Evolutionary conservation across 306 rosid species (phyloP).

Genomic region (Cucurbita moschata): DNA sequence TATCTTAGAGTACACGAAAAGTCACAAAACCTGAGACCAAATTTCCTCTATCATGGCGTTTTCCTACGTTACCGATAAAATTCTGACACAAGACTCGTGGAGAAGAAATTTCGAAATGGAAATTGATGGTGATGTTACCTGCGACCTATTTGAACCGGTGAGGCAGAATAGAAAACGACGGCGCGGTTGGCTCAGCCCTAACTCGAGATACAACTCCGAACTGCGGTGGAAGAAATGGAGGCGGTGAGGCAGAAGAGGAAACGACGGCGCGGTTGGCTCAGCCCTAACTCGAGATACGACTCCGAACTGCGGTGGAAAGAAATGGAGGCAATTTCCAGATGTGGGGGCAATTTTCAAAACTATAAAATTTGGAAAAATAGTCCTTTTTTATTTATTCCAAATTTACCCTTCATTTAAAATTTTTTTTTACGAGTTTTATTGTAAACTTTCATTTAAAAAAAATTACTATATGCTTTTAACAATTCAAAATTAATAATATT

Average conservation of each 20-base stretch:
- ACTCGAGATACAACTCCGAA: neutral
- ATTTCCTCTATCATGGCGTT: neutral
- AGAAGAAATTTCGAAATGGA: neutral
- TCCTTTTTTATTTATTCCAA: too few species aligned
- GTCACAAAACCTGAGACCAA: neutral
- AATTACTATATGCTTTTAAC: too few species aligned
- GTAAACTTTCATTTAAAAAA: too few species aligned
- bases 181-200: neutral
- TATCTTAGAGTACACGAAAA: conserved; percentile 11
- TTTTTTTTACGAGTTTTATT: too few species aligned
- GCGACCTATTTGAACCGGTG: neutral
- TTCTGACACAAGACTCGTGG: neutral
- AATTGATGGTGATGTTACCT: neutral
- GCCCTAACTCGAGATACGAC: neutral
- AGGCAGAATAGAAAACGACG: neutral
- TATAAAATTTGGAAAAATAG: too few species aligned
- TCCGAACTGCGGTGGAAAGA: too few species aligned
- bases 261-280: neutral
- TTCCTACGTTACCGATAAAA: neutral
- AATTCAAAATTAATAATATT: too few species aligned
- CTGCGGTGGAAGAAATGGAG: too few species aligned
- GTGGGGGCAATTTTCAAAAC: too few species aligned
- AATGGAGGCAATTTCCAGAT: neutral
- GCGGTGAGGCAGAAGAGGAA: neutral
- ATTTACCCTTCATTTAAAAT: too few species aligned